These are phyloP conservation scores for Phialophora chinensis DNA, from an alignment of 2,329 filamentous ascomycete species.

Conservation along the genomic window DNA sequence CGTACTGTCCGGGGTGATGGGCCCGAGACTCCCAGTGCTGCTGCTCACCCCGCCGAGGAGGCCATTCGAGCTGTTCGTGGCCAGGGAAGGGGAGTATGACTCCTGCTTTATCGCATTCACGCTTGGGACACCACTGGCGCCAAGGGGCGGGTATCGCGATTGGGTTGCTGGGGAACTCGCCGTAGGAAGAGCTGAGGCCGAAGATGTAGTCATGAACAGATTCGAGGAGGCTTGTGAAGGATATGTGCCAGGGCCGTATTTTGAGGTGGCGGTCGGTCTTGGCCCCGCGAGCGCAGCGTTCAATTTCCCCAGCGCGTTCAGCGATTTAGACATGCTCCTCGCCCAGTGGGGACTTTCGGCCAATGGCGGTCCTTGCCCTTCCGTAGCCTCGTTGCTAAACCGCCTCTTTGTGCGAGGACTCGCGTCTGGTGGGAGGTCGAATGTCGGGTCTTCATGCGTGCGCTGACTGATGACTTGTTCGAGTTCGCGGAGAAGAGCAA, in stretches of 20 bases:
- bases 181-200: slow-evolving; percentile 8
- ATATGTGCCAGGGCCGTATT: slow-evolving; percentile 24
- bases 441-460: slow-evolving; percentile 42
- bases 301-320: slow-evolving; percentile 54
- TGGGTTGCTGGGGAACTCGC: slow-evolving; percentile 7
- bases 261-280: slow-evolving; percentile 20
- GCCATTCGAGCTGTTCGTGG: slow-evolving; percentile 15
- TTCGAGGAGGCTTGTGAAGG: slow-evolving; percentile 9
- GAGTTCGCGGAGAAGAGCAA: slow-evolving; percentile 49
- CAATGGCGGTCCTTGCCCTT: slow-evolving; percentile 22
- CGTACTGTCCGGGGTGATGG: slow-evolving; percentile 54
- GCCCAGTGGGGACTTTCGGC: slow-evolving; percentile 49
- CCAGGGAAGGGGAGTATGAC: slow-evolving; percentile 29
- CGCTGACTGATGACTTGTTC: slow-evolving; percentile 53
- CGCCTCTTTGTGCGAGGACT: slow-evolving; percentile 34
- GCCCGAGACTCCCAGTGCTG: slow-evolving; percentile 39
- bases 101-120: slow-evolving; percentile 24
- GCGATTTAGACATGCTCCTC: slow-evolving; percentile 53
- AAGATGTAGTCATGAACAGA: slow-evolving; percentile 5
- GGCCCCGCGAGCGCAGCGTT: slow-evolving; percentile 47
- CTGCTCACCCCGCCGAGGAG: slow-evolving; percentile 16
- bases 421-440: slow-evolving; percentile 31
- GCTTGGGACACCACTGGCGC: neutral
- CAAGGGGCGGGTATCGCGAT: slow-evolving; percentile 26
- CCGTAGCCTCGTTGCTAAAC: slow-evolving; percentile 18